Conservation (phyloP, 164 flowering plant genomes). For the Vitis amurensis region DNA sequence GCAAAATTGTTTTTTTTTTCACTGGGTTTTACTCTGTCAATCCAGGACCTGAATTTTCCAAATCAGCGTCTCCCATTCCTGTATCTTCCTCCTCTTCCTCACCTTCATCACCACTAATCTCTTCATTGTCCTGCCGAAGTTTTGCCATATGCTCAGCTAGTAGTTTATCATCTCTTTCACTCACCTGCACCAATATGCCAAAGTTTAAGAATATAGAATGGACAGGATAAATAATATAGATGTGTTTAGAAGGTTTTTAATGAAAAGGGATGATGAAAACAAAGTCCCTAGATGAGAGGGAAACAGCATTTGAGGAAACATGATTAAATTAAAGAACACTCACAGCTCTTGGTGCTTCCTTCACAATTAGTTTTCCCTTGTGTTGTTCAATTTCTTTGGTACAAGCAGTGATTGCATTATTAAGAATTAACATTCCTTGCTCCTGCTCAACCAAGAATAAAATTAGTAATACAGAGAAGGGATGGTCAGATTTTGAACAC, state of each 20-base stretch:
- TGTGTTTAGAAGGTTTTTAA: too few species aligned
- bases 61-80: constrained; percentile 82
- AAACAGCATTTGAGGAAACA: neutral
- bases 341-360: constrained; percentile 86
- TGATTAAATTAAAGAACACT: constrained; percentile 26
- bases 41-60: constrained; percentile 50
- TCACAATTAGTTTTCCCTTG: constrained; percentile 82
- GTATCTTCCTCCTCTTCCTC: constrained; percentile 94
- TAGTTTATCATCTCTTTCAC: constrained; percentile 87
- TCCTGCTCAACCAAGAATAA: constrained; percentile 47
- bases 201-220: too few species aligned
- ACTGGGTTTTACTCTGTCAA: constrained; percentile 28
- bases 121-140: constrained; percentile 61
- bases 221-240: too few species aligned
- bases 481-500: too few species aligned
- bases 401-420: constrained; percentile 76
- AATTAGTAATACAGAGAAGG: too few species aligned
- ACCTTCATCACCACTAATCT: constrained; percentile 76
- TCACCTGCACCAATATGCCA: constrained; percentile 59
- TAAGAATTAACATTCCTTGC: constrained; percentile 81
- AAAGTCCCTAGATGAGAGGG: neutral
- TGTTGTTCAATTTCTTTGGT: constrained; percentile 66
- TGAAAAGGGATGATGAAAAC: neutral
- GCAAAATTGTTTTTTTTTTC: too few species aligned
- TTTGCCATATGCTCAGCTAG: constrained; percentile 78